Conservation (phyloP, 1,139 yeast genomes). For the Saccharomycopsis crataegensis region DNA sequence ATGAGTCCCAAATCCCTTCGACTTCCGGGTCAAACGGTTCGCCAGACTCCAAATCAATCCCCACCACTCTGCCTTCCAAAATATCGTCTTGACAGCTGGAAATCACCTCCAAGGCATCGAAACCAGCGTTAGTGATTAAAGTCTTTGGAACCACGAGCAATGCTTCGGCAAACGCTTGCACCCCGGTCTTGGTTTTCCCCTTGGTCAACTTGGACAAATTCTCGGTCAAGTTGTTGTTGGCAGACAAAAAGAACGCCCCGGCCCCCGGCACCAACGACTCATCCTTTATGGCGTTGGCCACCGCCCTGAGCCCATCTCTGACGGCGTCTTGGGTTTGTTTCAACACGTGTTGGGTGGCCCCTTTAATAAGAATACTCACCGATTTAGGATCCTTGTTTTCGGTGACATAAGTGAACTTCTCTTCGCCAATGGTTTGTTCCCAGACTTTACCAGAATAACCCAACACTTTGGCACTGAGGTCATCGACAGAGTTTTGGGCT, state of each 20-base stretch:
- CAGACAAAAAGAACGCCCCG: slow-evolving; percentile 88
- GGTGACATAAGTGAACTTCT: slow-evolving; percentile 92
- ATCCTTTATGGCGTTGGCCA: slow-evolving; percentile 85
- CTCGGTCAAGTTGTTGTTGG: slow-evolving; percentile 57
- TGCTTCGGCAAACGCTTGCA: slow-evolving; percentile 90
- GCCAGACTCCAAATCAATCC: slow-evolving; percentile 84
- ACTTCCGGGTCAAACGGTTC: slow-evolving; percentile 94
- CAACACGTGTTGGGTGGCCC: slow-evolving; percentile 82
- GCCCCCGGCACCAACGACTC: slow-evolving; percentile 89
- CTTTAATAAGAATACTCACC: slow-evolving; percentile 86
- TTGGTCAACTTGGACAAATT: slow-evolving; percentile 46
- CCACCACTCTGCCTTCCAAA: slow-evolving; percentile 59
- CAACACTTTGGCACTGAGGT: slow-evolving; percentile 71
- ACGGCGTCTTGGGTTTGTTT: slow-evolving; percentile 95
- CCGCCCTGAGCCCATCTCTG: slow-evolving; percentile 93
- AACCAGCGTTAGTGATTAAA: slow-evolving; percentile 85
- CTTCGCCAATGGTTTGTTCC: slow-evolving; percentile 94
- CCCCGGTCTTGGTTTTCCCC: slow-evolving; percentile 85
- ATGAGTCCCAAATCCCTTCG: slow-evolving; percentile 96
- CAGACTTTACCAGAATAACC: slow-evolving; percentile 90
- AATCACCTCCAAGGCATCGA: slow-evolving; percentile 84
- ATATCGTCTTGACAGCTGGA: slow-evolving; percentile 89
- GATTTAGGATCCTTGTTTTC: slow-evolving; percentile 89
- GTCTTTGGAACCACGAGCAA: slow-evolving; percentile 89
- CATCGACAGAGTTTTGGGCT: slow-evolving; percentile 97